A percentile compares a stretch with the other conserved stretches of the same genome.
Evolutionary conservation across 2,329 filamentous ascomycete genomes (phyloP).

Genomic region (Graphiopsis chlorocephala): DNA sequence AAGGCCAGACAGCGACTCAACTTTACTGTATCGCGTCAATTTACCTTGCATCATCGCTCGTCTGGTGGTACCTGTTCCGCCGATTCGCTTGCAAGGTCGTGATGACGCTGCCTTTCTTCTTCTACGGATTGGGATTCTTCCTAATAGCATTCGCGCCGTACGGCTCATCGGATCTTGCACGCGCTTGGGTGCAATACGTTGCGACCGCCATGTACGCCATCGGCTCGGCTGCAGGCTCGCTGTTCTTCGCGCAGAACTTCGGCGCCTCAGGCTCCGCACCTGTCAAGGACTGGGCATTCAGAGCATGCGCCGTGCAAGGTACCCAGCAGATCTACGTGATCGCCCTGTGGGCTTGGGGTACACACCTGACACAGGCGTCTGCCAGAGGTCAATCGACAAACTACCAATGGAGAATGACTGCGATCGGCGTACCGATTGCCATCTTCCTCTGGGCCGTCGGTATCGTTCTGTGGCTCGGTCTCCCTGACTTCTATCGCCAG

Average conservation of each 20-base stretch:
- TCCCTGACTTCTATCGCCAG: constrained; percentile 66
- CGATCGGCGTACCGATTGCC: constrained; percentile 58
- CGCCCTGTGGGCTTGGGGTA: constrained; percentile 66
- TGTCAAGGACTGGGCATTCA: constrained; percentile 63
- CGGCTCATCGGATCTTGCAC: constrained; percentile 37
- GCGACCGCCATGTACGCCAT: constrained; percentile 61
- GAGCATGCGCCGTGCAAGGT: constrained; percentile 64
- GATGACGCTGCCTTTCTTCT: constrained; percentile 60
- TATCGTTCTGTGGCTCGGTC: constrained; percentile 54
- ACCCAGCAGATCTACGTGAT: constrained; percentile 65
- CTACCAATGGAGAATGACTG: constrained; percentile 34
- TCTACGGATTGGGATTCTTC: constrained; percentile 63
- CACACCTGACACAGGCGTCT: constrained; percentile 26
- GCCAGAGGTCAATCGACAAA: constrained; percentile 3
- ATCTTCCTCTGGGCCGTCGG: constrained; percentile 57
- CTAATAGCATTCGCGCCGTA: constrained; percentile 61
- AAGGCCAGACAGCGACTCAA: constrained; percentile 57
- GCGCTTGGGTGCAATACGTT: constrained; percentile 58
- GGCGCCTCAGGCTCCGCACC: constrained; percentile 53
- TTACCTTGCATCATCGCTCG: constrained; percentile 56
- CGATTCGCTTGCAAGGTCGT: constrained; percentile 55
- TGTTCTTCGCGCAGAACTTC: constrained; percentile 66
- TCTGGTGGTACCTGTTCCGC: constrained; percentile 64
- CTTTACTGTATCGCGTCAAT: constrained; percentile 60
- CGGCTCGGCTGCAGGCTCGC: constrained; percentile 60